Evolutionary conservation across 495 filamentous ascomycete genomes (phyloP).

Genomic region (Penicillium manginii): DNA sequence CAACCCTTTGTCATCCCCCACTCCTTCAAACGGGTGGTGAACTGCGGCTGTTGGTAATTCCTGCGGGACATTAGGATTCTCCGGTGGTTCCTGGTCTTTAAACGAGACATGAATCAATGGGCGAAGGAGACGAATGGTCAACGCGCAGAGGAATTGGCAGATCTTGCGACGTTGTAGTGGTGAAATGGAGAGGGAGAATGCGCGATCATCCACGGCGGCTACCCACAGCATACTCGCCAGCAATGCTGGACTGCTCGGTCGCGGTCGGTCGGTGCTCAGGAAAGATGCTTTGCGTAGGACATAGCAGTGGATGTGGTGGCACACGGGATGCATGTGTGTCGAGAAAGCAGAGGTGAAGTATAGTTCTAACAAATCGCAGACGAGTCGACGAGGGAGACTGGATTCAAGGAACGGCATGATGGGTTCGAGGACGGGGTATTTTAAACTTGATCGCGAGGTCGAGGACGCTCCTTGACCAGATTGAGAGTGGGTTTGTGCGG

Average conservation of each 20-base stretch:
- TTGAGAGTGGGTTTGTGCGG: constrained; percentile 11
- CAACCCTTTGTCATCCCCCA: constrained; percentile 75
- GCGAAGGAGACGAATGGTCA: constrained; percentile 83
- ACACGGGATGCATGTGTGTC: constrained; percentile 83
- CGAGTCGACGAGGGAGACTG: constrained; percentile 74
- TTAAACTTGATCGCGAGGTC: constrained; percentile 41
- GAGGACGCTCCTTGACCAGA: constrained; percentile 22
- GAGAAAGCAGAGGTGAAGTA: constrained; percentile 89
- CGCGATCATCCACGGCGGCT: constrained; percentile 88
- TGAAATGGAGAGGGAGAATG: constrained; percentile 81
- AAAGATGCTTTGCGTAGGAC: constrained; percentile 90
- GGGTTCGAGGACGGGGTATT: constrained; percentile 87
- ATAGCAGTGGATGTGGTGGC: constrained; percentile 89
- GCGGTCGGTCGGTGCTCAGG: constrained; percentile 74
- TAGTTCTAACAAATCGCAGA: constrained; percentile 83
- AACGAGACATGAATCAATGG: constrained; percentile 76
- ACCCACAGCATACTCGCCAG: constrained; percentile 96
- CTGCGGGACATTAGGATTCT: constrained; percentile 32
- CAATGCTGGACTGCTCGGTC: constrained; percentile 83
- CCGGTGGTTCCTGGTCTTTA: constrained; percentile 39
- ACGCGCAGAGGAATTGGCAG: constrained; percentile 86
- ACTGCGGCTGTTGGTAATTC: constrained; percentile 35
- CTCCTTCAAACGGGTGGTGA: constrained; percentile 60
- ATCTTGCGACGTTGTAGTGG: constrained; percentile 85
- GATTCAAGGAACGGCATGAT: constrained; percentile 74